phyloP scores from a whole-genome alignment of 1,139 yeast genomes.

The Taphrina sp. region DNA sequence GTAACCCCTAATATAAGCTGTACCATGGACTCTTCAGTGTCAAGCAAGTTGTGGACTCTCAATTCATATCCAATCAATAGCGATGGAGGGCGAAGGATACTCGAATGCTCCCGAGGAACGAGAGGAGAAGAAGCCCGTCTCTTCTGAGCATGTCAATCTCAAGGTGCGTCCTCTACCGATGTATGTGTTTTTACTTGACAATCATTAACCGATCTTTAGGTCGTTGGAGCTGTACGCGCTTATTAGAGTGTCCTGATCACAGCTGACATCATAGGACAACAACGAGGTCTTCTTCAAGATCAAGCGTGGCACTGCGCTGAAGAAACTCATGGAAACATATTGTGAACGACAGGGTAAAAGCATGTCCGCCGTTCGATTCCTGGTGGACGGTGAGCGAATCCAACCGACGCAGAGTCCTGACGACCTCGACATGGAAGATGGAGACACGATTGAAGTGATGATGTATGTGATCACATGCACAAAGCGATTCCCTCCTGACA shows the following conservation, averaged over 20 bases:
- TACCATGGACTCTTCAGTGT: not conserved
- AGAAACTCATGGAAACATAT: conserved; percentile 94
- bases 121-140: conserved; percentile 31
- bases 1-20: not conserved
- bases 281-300: conserved; percentile 96
- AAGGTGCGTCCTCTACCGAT: conserved; percentile 6
- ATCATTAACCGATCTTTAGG: not conserved
- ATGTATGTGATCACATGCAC: conserved; percentile 44
- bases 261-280: conserved; percentile 46
- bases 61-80: not conserved
- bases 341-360: conserved; percentile 97
- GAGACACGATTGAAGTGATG: conserved; percentile 97
- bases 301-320: conserved; percentile 86
- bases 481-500: not conserved
- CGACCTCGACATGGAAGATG: conserved; percentile 85
- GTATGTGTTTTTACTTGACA: not conserved
- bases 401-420: conserved; percentile 89
- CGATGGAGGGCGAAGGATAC: conserved; percentile 5
- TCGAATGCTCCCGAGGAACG: conserved; percentile 19
- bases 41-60: not conserved
- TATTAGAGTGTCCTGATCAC: no score
- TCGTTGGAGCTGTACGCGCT: conserved; percentile 19
- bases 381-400: conserved; percentile 90
- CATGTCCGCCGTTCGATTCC: conserved; percentile 74
- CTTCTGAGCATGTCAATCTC: conserved; percentile 27